phyloP scores from a whole-genome alignment of 176 grass and related monocot species.

The Themeda triandra region DNA sequence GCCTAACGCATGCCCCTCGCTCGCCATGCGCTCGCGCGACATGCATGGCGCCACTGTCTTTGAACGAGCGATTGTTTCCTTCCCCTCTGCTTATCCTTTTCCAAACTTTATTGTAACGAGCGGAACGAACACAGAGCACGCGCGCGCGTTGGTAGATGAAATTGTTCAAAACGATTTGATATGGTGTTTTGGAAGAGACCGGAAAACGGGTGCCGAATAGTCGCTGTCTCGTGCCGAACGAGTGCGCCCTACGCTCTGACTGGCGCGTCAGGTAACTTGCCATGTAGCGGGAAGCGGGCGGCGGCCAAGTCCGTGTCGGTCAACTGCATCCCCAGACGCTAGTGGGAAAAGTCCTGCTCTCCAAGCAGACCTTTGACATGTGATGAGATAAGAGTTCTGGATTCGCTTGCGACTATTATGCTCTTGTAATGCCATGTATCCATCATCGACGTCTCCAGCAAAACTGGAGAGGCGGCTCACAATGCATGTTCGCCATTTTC shows the following conservation, averaged over 20 bases:
- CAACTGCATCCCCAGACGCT: constrained; percentile 31
- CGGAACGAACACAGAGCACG: background rate
- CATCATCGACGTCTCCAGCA: background rate
- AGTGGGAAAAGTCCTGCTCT: constrained; percentile 24
- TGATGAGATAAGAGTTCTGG: background rate
- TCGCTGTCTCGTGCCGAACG: constrained; percentile 24
- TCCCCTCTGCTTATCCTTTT: background rate
- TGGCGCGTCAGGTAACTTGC: background rate
- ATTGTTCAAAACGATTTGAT: constrained; percentile 36
- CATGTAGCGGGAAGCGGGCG: background rate
- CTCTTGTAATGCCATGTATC: background rate
- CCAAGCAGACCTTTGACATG: constrained; percentile 29
- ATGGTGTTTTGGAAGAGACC: constrained; percentile 26
- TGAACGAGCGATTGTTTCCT: too few relatives aligned
- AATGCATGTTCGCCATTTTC: too few relatives aligned
- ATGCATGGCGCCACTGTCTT: too few relatives aligned
- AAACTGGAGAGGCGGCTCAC: constrained; percentile 25
- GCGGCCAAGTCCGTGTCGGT: constrained; percentile 28
- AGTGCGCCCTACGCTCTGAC: background rate
- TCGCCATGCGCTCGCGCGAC: background rate
- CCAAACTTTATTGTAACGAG: background rate
- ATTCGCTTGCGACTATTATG: background rate
- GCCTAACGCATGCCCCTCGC: background rate
- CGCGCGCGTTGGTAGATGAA: background rate
- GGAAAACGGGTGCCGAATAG: constrained; percentile 24